phyloP scores from a whole-genome alignment of 768 basidiomycete genomes.

The Omphalotus guepiniiformis region DNA sequence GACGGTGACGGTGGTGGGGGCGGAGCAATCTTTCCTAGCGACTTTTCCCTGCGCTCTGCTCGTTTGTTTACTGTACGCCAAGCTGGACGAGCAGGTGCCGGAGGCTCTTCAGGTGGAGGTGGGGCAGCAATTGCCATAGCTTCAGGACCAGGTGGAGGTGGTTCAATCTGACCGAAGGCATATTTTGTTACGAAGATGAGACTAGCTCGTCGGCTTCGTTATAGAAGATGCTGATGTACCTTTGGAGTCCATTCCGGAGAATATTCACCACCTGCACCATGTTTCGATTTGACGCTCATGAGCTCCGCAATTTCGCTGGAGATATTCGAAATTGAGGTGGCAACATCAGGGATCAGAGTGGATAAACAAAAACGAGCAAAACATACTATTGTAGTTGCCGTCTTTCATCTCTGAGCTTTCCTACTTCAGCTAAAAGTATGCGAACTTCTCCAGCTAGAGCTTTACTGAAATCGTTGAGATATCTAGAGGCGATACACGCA shows the following conservation, averaged over 20 bases:
- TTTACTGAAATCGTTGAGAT: constrained; percentile 59
- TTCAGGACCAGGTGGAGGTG: constrained; percentile 14
- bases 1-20: constrained; percentile 14
- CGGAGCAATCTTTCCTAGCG: constrained; percentile 19
- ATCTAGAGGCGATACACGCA: constrained; percentile 29
- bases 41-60: constrained; percentile 30
- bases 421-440: constrained; percentile 56
- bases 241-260: constrained; percentile 57
- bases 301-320: constrained; percentile 55
- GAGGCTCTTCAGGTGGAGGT: constrained; percentile 29
- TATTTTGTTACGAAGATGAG: constrained; percentile 2
- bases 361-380: not conserved
- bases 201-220: constrained; percentile 1
- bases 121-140: constrained; percentile 26
- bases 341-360: not conserved
- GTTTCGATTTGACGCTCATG: constrained; percentile 57
- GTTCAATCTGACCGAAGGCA: not conserved
- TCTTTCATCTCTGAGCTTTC: constrained; percentile 57
- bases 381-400: constrained; percentile 53
- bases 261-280: constrained; percentile 56
- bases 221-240: constrained; percentile 29
- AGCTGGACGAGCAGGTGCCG: constrained; percentile 40
- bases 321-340: not conserved
- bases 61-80: constrained; percentile 45
- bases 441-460: constrained; percentile 60